Evolutionary conservation across 1,139 yeast species (phyloP).

Genomic region (Debaryomyces psychrophilus): DNA sequence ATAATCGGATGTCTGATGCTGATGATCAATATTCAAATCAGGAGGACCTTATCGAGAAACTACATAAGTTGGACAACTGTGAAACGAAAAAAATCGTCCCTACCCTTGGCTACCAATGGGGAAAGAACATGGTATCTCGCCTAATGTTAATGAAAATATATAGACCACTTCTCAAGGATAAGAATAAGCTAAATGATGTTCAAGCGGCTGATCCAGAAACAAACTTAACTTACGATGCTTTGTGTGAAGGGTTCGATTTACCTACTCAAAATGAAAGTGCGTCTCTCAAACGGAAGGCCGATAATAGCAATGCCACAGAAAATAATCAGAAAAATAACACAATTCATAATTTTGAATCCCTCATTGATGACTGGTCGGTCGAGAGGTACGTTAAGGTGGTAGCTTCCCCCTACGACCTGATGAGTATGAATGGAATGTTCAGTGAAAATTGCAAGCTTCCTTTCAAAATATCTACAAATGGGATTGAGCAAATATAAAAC

Average conservation of each 20-base stretch:
- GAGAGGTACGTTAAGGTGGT: constrained; percentile 33
- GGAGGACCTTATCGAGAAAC: constrained; percentile 17
- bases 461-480: constrained; percentile 21
- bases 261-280: constrained; percentile 7
- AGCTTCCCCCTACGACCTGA: constrained; percentile 18
- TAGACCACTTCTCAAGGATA: constrained; percentile 24
- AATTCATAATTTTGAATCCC: constrained; percentile 8
- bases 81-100: constrained; percentile 35
- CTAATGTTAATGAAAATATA: constrained; percentile 40
- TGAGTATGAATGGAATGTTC: constrained; percentile 1
- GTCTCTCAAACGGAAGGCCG: constrained; percentile 5
- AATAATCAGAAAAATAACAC: neutral
- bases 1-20: neutral
- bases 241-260: constrained; percentile 19
- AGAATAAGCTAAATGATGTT: neutral
- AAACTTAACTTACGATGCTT: constrained; percentile 19
- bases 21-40: constrained; percentile 14
- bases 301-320: neutral
- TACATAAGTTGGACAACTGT: constrained; percentile 18
- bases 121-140: constrained; percentile 34
- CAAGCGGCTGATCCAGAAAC: constrained; percentile 18
- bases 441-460: constrained; percentile 17
- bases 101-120: constrained; percentile 47
- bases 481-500: constrained; percentile 13
- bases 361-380: constrained; percentile 32